phyloP scores from a whole-genome alignment of 257 asterid genomes.

The Solanum appendiculatum region DNA sequence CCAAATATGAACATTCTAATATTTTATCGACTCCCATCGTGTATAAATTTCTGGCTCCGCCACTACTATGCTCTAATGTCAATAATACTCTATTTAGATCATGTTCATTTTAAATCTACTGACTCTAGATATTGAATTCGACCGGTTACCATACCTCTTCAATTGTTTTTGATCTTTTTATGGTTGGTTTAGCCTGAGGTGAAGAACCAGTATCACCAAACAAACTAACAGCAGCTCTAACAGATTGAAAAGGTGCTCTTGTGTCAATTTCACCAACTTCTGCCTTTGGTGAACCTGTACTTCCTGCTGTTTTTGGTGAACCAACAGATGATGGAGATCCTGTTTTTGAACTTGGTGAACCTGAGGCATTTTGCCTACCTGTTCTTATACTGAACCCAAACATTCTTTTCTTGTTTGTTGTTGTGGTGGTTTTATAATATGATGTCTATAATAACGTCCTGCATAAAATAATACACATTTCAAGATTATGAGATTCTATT shows the following conservation, averaged over 20 bases:
- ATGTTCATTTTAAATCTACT: neutral
- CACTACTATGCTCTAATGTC: neutral
- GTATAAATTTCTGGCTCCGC: neutral
- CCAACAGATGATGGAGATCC: constrained; percentile 13
- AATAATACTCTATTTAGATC: too few species aligned
- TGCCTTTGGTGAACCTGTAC: constrained; percentile 25
- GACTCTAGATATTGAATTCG: neutral
- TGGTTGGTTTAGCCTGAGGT: constrained; percentile 15
- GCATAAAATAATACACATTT: neutral
- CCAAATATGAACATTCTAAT: too few species aligned
- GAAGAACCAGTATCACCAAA: constrained; percentile 47
- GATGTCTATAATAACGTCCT: neutral
- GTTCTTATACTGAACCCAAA: constrained; percentile 28
- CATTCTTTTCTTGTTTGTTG: constrained; percentile 16
- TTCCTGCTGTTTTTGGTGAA: constrained; percentile 22
- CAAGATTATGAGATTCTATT: neutral
- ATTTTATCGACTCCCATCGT: too few species aligned
- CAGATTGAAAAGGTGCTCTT: constrained; percentile 66
- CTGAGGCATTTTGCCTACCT: constrained; percentile 18
- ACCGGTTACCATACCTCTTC: constrained; percentile 48
- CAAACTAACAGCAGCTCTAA: constrained; percentile 69
- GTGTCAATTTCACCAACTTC: constrained; percentile 69
- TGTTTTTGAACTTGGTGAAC: constrained; percentile 26
- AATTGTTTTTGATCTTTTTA: constrained; percentile 32
- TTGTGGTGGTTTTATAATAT: neutral